Conservation (phyloP, 2,329 filamentous ascomycete species). For the Fusarium camptoceras region DNA sequence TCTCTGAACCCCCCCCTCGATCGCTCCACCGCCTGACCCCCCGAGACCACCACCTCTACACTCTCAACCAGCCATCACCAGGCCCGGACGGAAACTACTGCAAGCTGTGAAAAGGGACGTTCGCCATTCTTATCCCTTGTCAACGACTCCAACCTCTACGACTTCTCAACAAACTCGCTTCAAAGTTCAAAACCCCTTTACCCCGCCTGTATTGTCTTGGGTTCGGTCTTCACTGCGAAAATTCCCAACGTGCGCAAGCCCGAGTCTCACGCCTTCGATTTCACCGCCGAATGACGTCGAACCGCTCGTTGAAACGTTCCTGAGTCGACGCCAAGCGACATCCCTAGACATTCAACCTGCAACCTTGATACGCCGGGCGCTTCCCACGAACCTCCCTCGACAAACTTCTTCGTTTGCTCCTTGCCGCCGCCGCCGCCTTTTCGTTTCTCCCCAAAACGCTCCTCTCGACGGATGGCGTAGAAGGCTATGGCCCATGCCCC, state of each 20-base stretch:
- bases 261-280: conserved; percentile 34
- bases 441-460: conserved; percentile 10
- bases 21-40: conserved; percentile 45
- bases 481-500: conserved; percentile 70
- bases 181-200: conserved; percentile 28
- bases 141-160: conserved; percentile 5
- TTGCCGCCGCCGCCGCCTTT: conserved; percentile 20
- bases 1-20: conserved; percentile 41
- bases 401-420: conserved; percentile 9
- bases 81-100: conserved; percentile 12
- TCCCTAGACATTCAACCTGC: conserved; percentile 24
- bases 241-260: conserved; percentile 5
- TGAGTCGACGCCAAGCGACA: conserved; percentile 41
- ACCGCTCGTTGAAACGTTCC: conserved; percentile 37
- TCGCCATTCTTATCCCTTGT: conserved; percentile 15
- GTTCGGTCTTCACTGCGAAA: conserved; percentile 9
- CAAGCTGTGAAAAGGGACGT: conserved; percentile 7
- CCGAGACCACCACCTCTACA: conserved; percentile 35
- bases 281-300: conserved; percentile 47
- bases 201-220: conserved; percentile 28
- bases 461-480: conserved; percentile 56
- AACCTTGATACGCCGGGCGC: conserved; percentile 14
- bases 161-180: conserved; percentile 17
- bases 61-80: conserved; percentile 32
- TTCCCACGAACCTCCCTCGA: conserved; percentile 34